These are phyloP conservation scores for Veloporphyrellus conicus DNA, from an alignment of 1,284 basidiomycete species.

Conservation along the genomic window DNA sequence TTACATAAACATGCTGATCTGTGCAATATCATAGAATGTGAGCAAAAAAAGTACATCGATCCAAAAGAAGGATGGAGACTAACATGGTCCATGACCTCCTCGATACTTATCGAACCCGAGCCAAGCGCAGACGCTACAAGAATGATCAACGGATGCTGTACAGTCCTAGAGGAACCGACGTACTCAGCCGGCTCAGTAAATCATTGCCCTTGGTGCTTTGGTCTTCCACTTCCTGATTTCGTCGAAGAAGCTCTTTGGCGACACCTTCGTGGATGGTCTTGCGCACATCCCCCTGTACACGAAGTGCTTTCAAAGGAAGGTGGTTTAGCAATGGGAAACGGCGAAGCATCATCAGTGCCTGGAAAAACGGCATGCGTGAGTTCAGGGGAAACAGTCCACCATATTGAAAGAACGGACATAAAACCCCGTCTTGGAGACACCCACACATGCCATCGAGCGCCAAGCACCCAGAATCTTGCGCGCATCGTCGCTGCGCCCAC, in stretches of 20 bases:
- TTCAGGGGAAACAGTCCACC: background rate
- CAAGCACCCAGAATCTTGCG: slow-evolving; percentile 5
- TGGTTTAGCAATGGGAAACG: slow-evolving; percentile 5
- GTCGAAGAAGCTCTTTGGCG: slow-evolving; percentile 5
- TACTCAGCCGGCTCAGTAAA: slow-evolving; percentile 5
- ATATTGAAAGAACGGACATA: background rate
- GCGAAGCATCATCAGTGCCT: slow-evolving; percentile 2
- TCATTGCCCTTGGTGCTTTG: background rate
- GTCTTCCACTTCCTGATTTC: background rate
- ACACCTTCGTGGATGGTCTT: slow-evolving; percentile 5
- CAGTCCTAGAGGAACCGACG: background rate
- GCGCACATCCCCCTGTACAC: slow-evolving; percentile 4
- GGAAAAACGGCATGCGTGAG: background rate
- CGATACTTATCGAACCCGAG: slow-evolving; percentile 2
- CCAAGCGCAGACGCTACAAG: slow-evolving; percentile 2
- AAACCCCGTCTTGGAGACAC: slow-evolving; percentile 1
- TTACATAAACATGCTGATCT: slow-evolving; percentile 14
- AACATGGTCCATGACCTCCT: slow-evolving; percentile 7
- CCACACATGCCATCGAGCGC: slow-evolving; percentile 6
- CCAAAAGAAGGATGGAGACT: background rate
- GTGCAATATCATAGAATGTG: background rate
- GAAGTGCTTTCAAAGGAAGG: slow-evolving; percentile 7
- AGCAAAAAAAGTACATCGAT: background rate
- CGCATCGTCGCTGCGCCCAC: slow-evolving; percentile 4
- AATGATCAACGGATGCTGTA: background rate